Base-by-base conservation (phyloP, 2,329 filamentous ascomycete species). In the Endocalyx cinctus region DNA sequence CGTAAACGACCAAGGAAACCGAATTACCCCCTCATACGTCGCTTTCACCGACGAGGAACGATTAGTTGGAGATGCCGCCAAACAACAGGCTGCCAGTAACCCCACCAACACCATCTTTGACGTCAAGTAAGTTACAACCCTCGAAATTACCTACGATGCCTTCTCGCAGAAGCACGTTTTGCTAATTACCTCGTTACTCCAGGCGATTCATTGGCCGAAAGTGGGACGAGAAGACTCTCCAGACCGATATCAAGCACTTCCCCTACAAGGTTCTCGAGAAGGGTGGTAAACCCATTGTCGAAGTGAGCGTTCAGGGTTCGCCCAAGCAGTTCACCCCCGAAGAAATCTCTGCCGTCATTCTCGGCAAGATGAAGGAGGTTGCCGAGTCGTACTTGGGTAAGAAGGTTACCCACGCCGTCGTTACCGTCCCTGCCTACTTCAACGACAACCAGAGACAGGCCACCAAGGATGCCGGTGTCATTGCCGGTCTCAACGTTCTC, bases 401-500 rank as follows among this genome's bases (percentile, higher is more conserved):
- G 74, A 84, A 85, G 67, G 82, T 89, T 44, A 86, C 80, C 61
- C 84, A 88, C 74, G 84, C 84, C 55, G 84, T 96, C 56, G 88
- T 96, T 47, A 96, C 89, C 43, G 89, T 95, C 50, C 88, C 89
- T 53, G 87, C 88, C 69, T 95, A 95, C 75, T 96, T 96, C 85
- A 95, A 94, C 71, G 89, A 95, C 73, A 89, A 88, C 70, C 89
- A 96, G 76, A 80, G 89, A 70, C 88, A 94, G 69, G 88, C 89
- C 42, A 95, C 88, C 67, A 95, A 95, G 80, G 88, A 95, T 60
- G 89, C 89, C 53, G 89, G 88, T 63, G 75, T 74, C 46, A 95
- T 96, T 58, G 87, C 89, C 57, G 89, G 89, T 61, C 79, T 96
- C 43, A 95, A 94, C 64, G 87, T 95, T 55, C 84, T 95, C 60